Percentiles rank a stretch among this genome's conserved stretches.
phyloP scores from a whole-genome alignment of 73 alveolate genomes.

The Tetrahymena elliotti region DNA sequence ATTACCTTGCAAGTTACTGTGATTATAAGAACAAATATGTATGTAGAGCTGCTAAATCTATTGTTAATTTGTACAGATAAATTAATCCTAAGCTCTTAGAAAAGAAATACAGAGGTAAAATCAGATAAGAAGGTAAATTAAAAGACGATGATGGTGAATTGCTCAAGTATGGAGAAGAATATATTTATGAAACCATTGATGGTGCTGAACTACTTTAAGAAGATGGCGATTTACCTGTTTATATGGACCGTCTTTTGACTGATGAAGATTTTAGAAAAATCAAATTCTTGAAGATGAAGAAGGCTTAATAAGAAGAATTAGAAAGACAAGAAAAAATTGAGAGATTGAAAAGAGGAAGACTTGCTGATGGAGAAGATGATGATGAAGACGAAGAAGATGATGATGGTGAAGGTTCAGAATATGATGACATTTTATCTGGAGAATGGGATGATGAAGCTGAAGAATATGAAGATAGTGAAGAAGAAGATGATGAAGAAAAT shows the following conservation, averaged over 20 bases:
- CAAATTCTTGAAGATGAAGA: constrained; percentile 53
- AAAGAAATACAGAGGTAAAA: constrained; percentile 65
- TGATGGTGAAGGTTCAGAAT: constrained; percentile 45
- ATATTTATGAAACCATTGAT: constrained; percentile 4
- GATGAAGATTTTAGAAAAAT: constrained; percentile 75
- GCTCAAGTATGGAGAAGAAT: not conserved
- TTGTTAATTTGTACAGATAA: constrained; percentile 65
- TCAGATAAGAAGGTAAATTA: constrained; percentile 17
- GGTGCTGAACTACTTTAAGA: constrained; percentile 32
- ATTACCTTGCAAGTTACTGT: constrained; percentile 9
- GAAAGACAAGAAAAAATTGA: not conserved
- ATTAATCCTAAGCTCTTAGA: constrained; percentile 67
- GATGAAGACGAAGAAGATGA: constrained; percentile 23
- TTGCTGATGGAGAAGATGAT: constrained; percentile 21
- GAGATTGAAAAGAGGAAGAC: not conserved
- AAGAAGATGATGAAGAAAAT: constrained; percentile 61
- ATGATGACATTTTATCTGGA: constrained; percentile 35
- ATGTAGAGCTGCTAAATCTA: constrained; percentile 70
- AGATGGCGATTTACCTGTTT: constrained; percentile 34
- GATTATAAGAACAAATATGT: constrained; percentile 38
- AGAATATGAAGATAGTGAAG: constrained; percentile 52
- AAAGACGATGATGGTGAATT: constrained; percentile 25
- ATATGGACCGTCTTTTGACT: constrained; percentile 45
- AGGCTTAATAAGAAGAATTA: constrained; percentile 25
- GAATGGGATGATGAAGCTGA: constrained; percentile 51